phyloP scores from a whole-genome alignment of 768 basidiomycete species.

The Naganishia randhawae region DNA sequence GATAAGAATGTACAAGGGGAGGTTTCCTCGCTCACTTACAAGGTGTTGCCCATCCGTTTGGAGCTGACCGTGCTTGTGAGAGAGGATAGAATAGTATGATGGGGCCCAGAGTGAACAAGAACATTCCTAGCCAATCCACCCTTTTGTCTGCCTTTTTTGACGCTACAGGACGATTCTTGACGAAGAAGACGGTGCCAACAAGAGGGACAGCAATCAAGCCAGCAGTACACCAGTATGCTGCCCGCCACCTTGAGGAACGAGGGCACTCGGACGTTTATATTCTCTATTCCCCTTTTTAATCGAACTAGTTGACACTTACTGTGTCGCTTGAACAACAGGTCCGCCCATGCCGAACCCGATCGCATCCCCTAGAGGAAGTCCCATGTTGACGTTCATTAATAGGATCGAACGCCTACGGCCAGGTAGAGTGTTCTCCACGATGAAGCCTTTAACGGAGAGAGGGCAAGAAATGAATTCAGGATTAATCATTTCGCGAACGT shows the following conservation, averaged over 20 bases:
- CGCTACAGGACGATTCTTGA: neutral
- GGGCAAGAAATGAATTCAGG: neutral
- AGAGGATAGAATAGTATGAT: neutral
- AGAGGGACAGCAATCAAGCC: neutral
- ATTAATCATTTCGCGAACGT: neutral
- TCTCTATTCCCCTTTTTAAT: too few relatives aligned
- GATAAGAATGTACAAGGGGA: neutral
- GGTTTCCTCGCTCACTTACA: neutral
- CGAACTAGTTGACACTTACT: neutral
- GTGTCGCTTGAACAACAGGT: neutral
- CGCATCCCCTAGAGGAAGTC: neutral
- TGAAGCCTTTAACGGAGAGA: neutral
- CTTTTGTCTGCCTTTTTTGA: neutral
- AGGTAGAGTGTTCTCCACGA: neutral
- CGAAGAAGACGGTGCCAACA: neutral
- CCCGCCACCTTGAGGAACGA: neutral
- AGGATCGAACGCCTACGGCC: neutral
- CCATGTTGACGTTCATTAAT: neutral
- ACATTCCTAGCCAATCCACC: neutral
- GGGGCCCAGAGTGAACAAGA: neutral
- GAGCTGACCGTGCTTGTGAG: slow-evolving; percentile 5
- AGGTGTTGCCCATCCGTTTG: neutral
- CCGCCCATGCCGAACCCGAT: neutral
- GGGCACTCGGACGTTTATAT: too few relatives aligned
- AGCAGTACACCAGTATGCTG: neutral